phyloP scores from a whole-genome alignment of 305 asterid genomes.

The Fraxinus paxiana region DNA sequence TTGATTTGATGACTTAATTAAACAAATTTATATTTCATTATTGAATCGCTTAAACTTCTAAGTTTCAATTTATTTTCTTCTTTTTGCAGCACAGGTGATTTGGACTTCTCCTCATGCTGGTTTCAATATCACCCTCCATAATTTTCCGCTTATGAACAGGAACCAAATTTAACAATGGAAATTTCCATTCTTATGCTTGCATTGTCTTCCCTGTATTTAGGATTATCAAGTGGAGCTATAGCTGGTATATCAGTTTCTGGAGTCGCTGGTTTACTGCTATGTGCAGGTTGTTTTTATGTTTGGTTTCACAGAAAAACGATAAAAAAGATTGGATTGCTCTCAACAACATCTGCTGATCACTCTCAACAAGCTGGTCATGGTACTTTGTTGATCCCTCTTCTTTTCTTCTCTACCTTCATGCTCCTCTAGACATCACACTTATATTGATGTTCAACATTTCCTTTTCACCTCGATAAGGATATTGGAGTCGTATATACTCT shows the following conservation, averaged over 20 bases:
- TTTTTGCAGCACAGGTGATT: slow-evolving; percentile 74
- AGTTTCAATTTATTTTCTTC: slow-evolving; percentile 12
- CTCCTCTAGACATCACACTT: slow-evolving; percentile 6
- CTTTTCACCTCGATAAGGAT: background rate
- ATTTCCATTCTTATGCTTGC: slow-evolving; percentile 21
- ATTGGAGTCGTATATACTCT: background rate
- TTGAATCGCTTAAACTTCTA: slow-evolving; percentile 9
- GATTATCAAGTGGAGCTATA: slow-evolving; percentile 65
- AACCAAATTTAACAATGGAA: slow-evolving; percentile 10
- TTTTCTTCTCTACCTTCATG: background rate
- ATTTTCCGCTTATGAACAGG: slow-evolving; percentile 18
- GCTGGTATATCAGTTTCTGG: slow-evolving; percentile 65
- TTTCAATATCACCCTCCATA: slow-evolving; percentile 28
- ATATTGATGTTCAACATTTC: slow-evolving; percentile 3
- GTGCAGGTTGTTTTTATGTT: slow-evolving; percentile 49
- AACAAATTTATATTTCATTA: slow-evolving; percentile 4
- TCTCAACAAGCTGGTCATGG: slow-evolving; percentile 35
- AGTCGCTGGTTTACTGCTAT: slow-evolving; percentile 40
- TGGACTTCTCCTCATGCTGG: slow-evolving; percentile 33
- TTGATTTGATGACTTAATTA: slow-evolving; percentile 3
- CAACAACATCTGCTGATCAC: slow-evolving; percentile 43
- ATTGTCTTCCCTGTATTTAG: slow-evolving; percentile 36
- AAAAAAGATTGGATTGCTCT: slow-evolving; percentile 37
- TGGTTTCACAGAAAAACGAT: slow-evolving; percentile 46
- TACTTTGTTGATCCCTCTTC: slow-evolving; percentile 22